phyloP scores from a whole-genome alignment of 1,284 basidiomycete genomes.

The Omphalotus olearius region DNA sequence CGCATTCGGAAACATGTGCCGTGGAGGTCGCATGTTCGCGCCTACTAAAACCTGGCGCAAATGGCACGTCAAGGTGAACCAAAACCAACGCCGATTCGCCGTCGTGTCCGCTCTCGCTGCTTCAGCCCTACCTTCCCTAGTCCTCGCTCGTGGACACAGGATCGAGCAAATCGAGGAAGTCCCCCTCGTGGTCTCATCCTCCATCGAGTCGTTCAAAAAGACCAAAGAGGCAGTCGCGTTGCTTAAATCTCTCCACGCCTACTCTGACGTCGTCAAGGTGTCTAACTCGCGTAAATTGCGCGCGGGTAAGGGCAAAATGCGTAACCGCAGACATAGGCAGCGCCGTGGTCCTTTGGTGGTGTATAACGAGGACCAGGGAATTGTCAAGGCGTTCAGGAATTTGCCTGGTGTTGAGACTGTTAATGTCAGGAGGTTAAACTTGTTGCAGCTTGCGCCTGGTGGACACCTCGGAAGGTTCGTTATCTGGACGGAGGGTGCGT shows the following conservation, averaged over 20 bases:
- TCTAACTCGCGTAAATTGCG: conserved; percentile 97
- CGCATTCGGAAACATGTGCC: conserved; percentile 99
- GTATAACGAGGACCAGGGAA: conserved; percentile 97
- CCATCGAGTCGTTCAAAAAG: conserved; percentile 88
- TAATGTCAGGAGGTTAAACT: conserved; percentile 93
- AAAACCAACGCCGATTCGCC: conserved; percentile 98
- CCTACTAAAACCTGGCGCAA: conserved; percentile 99
- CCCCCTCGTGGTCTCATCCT: conserved; percentile 85
- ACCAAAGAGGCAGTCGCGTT: conserved; percentile 97
- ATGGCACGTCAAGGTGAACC: conserved; percentile 99
- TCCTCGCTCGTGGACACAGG: conserved; percentile 98
- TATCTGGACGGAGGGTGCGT: conserved; percentile 98
- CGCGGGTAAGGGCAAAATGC: conserved; percentile 96
- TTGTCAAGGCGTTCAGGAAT: conserved; percentile 98
- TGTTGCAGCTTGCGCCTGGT: conserved; percentile 99
- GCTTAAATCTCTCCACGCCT: conserved; percentile 89
- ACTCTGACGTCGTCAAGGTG: conserved; percentile 93
- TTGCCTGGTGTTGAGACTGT: conserved; percentile 97
- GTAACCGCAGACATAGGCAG: conserved; percentile 96
- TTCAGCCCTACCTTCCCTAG: conserved; percentile 95
- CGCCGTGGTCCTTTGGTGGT: conserved; percentile 97
- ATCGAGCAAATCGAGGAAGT: conserved; percentile 98
- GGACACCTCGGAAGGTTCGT: conserved; percentile 98
- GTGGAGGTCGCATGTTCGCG: conserved; percentile 99
- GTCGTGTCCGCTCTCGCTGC: conserved; percentile 97